A percentile compares a stretch with the other conserved stretches of the same genome.
phyloP scores from a whole-genome alignment of 2,329 filamentous ascomycete species.

The Blastomyces emzantsi region DNA sequence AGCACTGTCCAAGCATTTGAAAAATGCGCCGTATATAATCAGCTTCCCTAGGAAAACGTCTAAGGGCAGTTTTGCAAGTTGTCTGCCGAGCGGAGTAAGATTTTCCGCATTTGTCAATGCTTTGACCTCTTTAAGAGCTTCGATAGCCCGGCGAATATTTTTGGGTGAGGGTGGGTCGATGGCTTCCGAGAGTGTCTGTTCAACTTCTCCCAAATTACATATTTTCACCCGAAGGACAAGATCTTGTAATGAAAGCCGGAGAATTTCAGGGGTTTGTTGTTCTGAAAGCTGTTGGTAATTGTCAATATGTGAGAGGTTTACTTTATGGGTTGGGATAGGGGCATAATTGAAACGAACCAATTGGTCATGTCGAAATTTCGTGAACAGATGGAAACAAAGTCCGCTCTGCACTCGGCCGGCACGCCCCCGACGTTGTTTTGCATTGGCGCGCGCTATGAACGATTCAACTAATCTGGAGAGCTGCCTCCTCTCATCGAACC shows the following conservation, averaged over 20 bases:
- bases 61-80: conserved; percentile 78
- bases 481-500: conserved; percentile 88
- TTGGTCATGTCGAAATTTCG: conserved; percentile 75
- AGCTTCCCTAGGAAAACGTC: conserved; percentile 95
- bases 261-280: conserved; percentile 93
- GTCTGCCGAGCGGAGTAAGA: conserved; percentile 74
- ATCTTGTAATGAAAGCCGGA: conserved; percentile 87
- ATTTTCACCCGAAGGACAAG: conserved; percentile 95
- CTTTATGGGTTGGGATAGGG: not conserved
- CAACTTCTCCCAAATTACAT: conserved; percentile 88
- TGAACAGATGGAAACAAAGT: conserved; percentile 92
- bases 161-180: conserved; percentile 83
- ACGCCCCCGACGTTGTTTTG: conserved; percentile 86
- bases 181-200: conserved; percentile 77
- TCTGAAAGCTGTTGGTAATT: conserved; percentile 56
- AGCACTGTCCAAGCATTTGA: conserved; percentile 83
- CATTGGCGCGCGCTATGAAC: conserved; percentile 91
- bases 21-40: conserved; percentile 74
- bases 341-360: conserved; percentile 30
- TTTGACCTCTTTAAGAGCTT: conserved; percentile 86
- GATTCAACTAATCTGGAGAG: conserved; percentile 85
- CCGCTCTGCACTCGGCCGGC: conserved; percentile 93
- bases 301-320: conserved; percentile 1
- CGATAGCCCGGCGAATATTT: conserved; percentile 87
- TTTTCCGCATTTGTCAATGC: conserved; percentile 75